Evolutionary conservation across 345 rosid genomes (phyloP).

Genomic region (Citrus maxima): DNA sequence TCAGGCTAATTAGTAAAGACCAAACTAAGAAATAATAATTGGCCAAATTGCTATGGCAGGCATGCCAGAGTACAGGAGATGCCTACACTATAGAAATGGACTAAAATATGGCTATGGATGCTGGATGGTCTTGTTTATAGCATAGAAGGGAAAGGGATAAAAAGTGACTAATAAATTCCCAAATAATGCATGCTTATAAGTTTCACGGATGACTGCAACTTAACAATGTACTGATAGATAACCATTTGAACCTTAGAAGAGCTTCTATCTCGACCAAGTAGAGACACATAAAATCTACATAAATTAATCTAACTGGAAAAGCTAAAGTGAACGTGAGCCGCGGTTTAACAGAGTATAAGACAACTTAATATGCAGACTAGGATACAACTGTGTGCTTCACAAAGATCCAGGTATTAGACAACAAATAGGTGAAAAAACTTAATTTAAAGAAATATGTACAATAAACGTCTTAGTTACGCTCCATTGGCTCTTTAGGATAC

Average conservation of each 20-base stretch:
- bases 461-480: not conserved
- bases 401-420: not conserved
- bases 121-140: not conserved
- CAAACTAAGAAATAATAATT: not conserved
- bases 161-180: not conserved
- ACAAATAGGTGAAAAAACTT: not conserved
- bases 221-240: not conserved
- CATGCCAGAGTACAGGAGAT: not conserved
- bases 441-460: not conserved
- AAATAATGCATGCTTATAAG: not conserved
- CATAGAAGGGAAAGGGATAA: not conserved
- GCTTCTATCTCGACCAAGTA: not conserved
- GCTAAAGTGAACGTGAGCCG: not conserved
- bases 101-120: not conserved
- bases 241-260: not conserved
- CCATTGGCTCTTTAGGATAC: not conserved
- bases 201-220: not conserved
- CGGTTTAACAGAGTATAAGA: not conserved
- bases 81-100: not conserved
- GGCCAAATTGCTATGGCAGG: not conserved
- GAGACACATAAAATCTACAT: not conserved
- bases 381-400: not conserved
- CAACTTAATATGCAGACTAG: not conserved
- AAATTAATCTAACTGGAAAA: not conserved
- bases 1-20: not conserved